These are phyloP conservation scores for Trichoderma cornu-damae DNA, from an alignment of 2,329 filamentous ascomycete genomes.

Conservation along the genomic window DNA sequence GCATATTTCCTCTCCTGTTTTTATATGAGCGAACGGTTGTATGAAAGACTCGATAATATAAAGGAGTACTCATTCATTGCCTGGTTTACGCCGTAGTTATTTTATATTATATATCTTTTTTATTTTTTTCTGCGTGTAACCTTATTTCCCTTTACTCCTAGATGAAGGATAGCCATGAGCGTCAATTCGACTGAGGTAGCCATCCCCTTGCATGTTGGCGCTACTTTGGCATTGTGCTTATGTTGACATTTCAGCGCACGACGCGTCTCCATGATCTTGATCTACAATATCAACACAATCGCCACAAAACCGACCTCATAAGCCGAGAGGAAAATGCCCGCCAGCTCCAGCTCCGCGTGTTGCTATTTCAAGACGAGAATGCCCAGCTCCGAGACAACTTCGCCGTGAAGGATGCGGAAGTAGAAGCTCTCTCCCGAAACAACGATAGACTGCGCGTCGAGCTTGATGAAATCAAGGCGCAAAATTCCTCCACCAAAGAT, in stretches of 20 bases:
- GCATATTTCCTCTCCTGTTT: not conserved
- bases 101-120: not conserved
- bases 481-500: conserved; percentile 43
- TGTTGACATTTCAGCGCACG: conserved; percentile 34
- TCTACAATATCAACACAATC: conserved; percentile 60
- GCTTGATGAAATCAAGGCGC: conserved; percentile 41
- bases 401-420: conserved; percentile 53
- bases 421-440: conserved; percentile 43
- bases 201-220: not conserved
- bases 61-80: not conserved
- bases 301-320: conserved; percentile 61
- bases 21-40: not conserved
- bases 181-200: conserved; percentile 28
- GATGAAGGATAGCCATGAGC: conserved; percentile 23
- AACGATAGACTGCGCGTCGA: conserved; percentile 39
- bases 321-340: conserved; percentile 71
- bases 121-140: not conserved
- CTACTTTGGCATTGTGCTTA: conserved; percentile 12
- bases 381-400: conserved; percentile 61
- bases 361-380: conserved; percentile 72
- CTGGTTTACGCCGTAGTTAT: not conserved
- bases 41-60: not conserved
- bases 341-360: conserved; percentile 60
- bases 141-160: not conserved
- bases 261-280: conserved; percentile 56